Base-by-base conservation (phyloP, 2,329 filamentous ascomycete species). In the Diaporthe destruens region DNA sequence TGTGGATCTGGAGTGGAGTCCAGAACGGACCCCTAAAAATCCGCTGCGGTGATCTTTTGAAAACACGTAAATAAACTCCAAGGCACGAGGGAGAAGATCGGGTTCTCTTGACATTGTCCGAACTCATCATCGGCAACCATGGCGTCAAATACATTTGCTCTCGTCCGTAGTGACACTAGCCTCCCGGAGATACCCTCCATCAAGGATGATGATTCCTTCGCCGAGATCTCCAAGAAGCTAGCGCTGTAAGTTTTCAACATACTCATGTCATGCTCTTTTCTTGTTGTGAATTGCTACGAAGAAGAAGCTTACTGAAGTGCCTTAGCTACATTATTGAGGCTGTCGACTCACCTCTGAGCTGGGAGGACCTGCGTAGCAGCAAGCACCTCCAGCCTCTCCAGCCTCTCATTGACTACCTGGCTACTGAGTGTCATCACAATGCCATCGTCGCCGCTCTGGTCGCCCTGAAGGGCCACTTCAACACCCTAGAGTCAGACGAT, bases 291-390 rank as follows among this genome's bases (percentile, higher is more conserved):
- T 9, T 20, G 23, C 51, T 29, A 23, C 44, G 25, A 66, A n/a
- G 20, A n/a, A 14, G 20, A 18, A 18, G 49, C 54, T 68, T 53
- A 72, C 55, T 3, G 14, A 4, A 11, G 12, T 20, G 8, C 54
- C 14, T 12, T 57, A 72, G 70, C 39, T 72, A 72, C 44, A 72
- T 72, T 25, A 72, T 72, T 49, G 53, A 56, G 5, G 70, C 70
- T 56, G 70, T 72, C 42, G 61, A 68, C 51, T 59, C 63, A 0
- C 70, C 70, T 20, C 16, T 72, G 42, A 67, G 70, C 36, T 72
- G 70, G 70, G 70, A 72, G 4, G 70, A 72, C 32, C 44, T 72
- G 29, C 70, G 70, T 34, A 72, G 70, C 63, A 72, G 70, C 63
- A 53, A 67, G 51, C 70, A 72, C 34, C 61, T 72, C 6, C 44